Base-by-base conservation (phyloP, 1,284 basidiomycete genomes). In the Irpex lacteus region DNA sequence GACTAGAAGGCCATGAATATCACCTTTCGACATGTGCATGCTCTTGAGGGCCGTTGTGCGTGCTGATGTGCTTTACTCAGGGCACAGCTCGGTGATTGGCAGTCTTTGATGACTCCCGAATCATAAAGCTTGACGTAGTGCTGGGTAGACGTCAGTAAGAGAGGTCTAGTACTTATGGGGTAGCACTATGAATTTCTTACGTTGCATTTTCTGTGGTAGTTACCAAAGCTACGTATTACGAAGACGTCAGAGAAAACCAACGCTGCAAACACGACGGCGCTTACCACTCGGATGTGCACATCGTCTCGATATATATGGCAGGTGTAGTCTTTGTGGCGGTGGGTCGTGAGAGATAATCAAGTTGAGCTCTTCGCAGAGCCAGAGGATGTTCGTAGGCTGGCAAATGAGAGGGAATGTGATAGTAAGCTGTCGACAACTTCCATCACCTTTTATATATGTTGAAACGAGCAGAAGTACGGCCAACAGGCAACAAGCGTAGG, bases 91-190 rank as follows among this genome's bases (percentile, higher is more conserved):
- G 68, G 68, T n/a, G 71, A 73, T 58, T 69, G 68, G 66, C 74
- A 75, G 63, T 75, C 74, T 56, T 65, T 70, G 65, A 71, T 70
- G 68, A 70, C 66, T 40, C 74, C 74, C 52, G 72, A 71, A 63
- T 75, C 74, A 68, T 74, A 74, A 32, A 70, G 67, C 66, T 75
- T 75, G 53, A 75, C 71, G 60, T 72, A 75, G 65, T 75, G 74
- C 73, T 75, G 63, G 61, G 26, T 19, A 49, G 54, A 34, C 50
- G 38, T 36, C 4, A n/a, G 13, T 11, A 19, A 44, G 19, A 26
- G 7, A 34, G 13, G 11, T 26, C n/a, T 38, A 26, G 32, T 13
- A 38, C 26, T 26, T 26, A 26, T 26, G 26, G 26, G 47, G 15
- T 21, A n/a, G 34, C 11, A 26, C 32, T 19, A 13, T 21, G 7